Base-by-base conservation (phyloP, 441 rosid species). In the Arabidopsis hybrid region DNA sequence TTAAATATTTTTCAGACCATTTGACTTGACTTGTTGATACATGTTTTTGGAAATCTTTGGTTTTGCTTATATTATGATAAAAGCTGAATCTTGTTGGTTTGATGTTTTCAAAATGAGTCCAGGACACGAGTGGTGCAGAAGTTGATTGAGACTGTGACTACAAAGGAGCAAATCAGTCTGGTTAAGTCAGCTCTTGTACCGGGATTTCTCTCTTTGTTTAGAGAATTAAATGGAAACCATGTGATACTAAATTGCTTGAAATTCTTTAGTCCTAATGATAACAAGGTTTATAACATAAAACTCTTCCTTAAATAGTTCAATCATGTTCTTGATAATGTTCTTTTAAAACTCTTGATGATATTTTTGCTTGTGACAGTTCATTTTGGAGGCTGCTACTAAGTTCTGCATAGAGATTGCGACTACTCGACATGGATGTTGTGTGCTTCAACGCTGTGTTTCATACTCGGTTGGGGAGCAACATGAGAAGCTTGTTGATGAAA, bases 51-150 rank as follows among this genome's bases (percentile, higher is more conserved):
- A 53, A 56, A 67, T 50, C 45, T 68, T 67, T 21, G 56, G 7
- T 60, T 67, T 18, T 71, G 52, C 3, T 32, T 51, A 21, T 17
- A 51, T 21, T 52, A 12, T 52, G 57, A 26, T 31, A 36, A 65
- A 73, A 64, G 77, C 69, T 72, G 69, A 73, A 45, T 16, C 18
- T 14, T 43, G 62, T 53, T 39, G 17, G 32, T 70, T 57, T 51
- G 51, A 31, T 39, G 9, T 32, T 60, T 21, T 21, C 26, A 21
- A 21, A 21, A 21, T 21, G 34, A 2, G 34, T 46, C 88, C 88
- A 92, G 97, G 55, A 88, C 96, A 29, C 85, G 96, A 1, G 96
- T 88, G 36, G 86, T 87, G 29, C 97, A 92, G 85, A 92, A 86
- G 84, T 61, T 92, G 85, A 85, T 92, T 12, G 91, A 87, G 85